Percentiles rank a stretch among this genome's conserved stretches.
These are phyloP conservation scores for Breviolum minutum DNA, from an alignment of 73 alveolate species.

Conservation along the genomic window DNA sequence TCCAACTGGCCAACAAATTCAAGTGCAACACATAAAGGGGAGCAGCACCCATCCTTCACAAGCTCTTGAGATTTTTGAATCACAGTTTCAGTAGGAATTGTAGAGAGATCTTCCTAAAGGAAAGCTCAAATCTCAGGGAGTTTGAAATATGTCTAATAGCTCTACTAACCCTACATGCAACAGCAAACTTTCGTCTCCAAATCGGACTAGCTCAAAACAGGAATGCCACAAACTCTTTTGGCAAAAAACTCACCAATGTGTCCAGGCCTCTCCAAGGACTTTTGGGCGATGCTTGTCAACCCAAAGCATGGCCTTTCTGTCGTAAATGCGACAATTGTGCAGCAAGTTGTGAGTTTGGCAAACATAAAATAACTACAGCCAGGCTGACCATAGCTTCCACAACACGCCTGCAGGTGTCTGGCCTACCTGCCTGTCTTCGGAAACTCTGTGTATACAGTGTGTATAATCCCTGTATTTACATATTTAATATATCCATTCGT, in stretches of 20 bases:
- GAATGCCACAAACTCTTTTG: background rate
- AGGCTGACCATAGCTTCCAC: constrained; percentile 8
- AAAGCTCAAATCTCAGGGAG: background rate
- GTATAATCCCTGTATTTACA: too few species aligned
- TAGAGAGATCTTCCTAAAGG: too few species aligned
- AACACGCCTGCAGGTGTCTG: too few species aligned
- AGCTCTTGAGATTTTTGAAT: too few species aligned
- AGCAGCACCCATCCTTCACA: too few species aligned
- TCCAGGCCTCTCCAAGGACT: constrained; percentile 34
- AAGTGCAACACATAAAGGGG: too few species aligned
- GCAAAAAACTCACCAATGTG: background rate
- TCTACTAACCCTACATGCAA: background rate
- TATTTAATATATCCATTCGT: too few species aligned
- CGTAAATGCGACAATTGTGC: background rate
- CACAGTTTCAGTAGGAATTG: too few species aligned
- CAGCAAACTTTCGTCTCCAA: too few species aligned
- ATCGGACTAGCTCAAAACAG: background rate
- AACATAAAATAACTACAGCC: background rate
- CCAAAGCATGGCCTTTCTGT: constrained; percentile 71
- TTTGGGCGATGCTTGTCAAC: constrained; percentile 93
- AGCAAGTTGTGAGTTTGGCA: background rate
- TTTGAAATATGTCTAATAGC: background rate
- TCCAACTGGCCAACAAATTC: constrained; percentile 60
- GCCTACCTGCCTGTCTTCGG: too few species aligned
- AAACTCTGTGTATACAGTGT: too few species aligned